Conservation (phyloP, 2,329 filamentous ascomycete species). For the Eutypella sp. region DNA sequence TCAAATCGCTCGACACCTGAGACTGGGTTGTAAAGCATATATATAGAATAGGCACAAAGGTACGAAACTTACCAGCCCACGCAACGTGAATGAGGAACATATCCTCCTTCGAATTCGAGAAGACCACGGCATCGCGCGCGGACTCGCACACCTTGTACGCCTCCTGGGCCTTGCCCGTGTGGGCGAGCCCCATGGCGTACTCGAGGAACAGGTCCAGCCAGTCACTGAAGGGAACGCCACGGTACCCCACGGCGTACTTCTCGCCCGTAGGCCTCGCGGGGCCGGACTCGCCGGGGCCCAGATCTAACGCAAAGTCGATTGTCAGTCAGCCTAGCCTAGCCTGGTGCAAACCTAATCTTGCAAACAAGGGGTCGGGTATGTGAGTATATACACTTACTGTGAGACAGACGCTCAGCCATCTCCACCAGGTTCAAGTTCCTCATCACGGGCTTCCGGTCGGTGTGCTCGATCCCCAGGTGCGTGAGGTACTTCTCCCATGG, state of each 20-base stretch:
- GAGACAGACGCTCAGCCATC: conserved; percentile 51
- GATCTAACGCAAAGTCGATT: conserved; percentile 15
- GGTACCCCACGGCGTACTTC: conserved; percentile 36
- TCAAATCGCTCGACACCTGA: too few species aligned
- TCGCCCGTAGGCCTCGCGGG: conserved; percentile 23
- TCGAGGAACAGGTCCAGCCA: conserved; percentile 92
- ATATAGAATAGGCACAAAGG: too few species aligned
- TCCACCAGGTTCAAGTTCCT: conserved; percentile 43
- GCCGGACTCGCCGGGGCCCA: conserved; percentile 29
- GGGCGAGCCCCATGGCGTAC: conserved; percentile 73
- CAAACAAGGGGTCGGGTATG: too few species aligned
- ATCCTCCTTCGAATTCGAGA: conserved; percentile 63
- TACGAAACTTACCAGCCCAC: conserved; percentile 57
- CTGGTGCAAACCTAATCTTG: too few species aligned
- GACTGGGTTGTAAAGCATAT: too few species aligned
- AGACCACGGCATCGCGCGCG: conserved; percentile 76
- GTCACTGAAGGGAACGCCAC: conserved; percentile 72
- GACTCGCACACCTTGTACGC: conserved; percentile 78
- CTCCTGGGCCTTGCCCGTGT: conserved; percentile 60
- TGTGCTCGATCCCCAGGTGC: conserved; percentile 45
- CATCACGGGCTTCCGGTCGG: conserved; percentile 22
- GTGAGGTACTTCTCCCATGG: conserved; percentile 61
- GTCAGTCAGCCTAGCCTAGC: background rate
- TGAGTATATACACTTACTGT: too few species aligned
- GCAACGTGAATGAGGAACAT: conserved; percentile 70